A percentile compares a stretch with the other conserved stretches of the same genome.
These are phyloP conservation scores for Triticum monococcum DNA, from an alignment of 176 grass and related monocot species.

Conservation along the genomic window DNA sequence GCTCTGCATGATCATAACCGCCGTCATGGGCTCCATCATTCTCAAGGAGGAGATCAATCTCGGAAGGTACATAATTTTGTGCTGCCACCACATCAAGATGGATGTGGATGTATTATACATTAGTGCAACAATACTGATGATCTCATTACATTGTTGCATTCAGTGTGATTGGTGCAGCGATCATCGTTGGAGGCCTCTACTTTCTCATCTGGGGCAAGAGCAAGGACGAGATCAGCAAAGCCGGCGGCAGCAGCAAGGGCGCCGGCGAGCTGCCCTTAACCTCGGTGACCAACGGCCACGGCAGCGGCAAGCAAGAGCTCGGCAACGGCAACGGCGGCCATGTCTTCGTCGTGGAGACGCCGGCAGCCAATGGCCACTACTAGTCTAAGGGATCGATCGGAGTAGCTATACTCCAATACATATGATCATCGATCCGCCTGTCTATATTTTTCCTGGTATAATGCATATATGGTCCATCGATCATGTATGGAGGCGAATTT, in stretches of 20 bases:
- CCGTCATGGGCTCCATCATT: constrained; percentile 76
- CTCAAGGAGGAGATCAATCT: constrained; percentile 76
- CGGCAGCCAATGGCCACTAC: constrained; percentile 34
- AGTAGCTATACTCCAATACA: background rate
- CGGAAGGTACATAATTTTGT: constrained; percentile 57
- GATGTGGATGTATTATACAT: background rate
- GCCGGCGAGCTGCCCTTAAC: constrained; percentile 51
- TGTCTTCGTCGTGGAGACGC: constrained; percentile 42
- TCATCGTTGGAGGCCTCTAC: constrained; percentile 90
- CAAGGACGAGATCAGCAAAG: constrained; percentile 51
- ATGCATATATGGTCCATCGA: constrained; percentile 6
- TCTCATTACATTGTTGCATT: background rate
- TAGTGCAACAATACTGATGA: constrained; percentile 14
- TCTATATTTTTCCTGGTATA: background rate
- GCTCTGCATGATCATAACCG: constrained; percentile 96
- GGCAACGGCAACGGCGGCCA: constrained; percentile 21
- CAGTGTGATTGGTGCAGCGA: constrained; percentile 82
- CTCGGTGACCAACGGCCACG: constrained; percentile 21
- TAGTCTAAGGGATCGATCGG: background rate
- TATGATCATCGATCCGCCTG: background rate
- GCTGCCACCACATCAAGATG: background rate
- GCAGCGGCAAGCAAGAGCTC: constrained; percentile 39
- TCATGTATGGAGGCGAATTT: background rate
- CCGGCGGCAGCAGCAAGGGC: constrained; percentile 27
- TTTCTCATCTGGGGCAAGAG: constrained; percentile 88